Percentiles rank a stretch among this genome's conserved stretches.
These are phyloP conservation scores for Syncephalastrum contaminatum DNA, from an alignment of 371 early-diverging fungal species.

Conservation along the genomic window DNA sequence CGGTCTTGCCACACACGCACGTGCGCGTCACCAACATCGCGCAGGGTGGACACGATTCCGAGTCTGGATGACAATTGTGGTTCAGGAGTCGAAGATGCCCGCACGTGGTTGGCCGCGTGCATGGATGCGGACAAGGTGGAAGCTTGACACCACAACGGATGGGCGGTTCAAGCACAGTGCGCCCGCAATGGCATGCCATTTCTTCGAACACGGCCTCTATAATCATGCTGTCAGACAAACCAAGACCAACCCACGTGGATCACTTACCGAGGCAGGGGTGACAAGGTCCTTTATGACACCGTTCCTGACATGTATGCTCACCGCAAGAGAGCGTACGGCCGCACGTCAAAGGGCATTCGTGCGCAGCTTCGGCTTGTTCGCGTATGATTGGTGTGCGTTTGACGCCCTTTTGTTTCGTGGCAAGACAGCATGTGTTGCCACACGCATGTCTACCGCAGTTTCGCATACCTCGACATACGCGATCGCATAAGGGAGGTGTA, in stretches of 20 bases:
- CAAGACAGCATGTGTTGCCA: constrained; percentile 56
- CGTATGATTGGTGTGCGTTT: too few relatives aligned
- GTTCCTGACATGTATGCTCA: constrained; percentile 61
- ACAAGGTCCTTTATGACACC: constrained; percentile 74
- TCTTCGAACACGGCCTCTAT: constrained; percentile 65
- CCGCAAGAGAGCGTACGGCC: constrained; percentile 68
- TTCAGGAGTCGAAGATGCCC: constrained; percentile 64
- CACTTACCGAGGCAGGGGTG: constrained; percentile 61
- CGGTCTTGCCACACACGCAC: constrained; percentile 74
- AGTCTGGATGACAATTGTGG: constrained; percentile 78
- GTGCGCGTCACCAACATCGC: constrained; percentile 57
- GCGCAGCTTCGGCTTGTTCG: constrained; percentile 38
- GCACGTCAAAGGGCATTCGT: constrained; percentile 65
- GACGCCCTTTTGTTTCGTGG: constrained; percentile 37
- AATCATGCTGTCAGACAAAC: background rate
- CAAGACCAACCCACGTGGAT: background rate
- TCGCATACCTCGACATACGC: constrained; percentile 58
- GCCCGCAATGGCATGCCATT: constrained; percentile 73
- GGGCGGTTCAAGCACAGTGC: constrained; percentile 72
- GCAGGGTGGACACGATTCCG: constrained; percentile 76
- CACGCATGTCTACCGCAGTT: constrained; percentile 72
- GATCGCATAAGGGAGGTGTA: constrained; percentile 59
- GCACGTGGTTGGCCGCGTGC: constrained; percentile 65
- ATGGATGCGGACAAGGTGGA: constrained; percentile 67
- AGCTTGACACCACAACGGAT: constrained; percentile 70